Evolutionary conservation across 495 filamentous ascomycete genomes (phyloP), one percentile per base, ranked within the genome.

Genomic region (Lasiosphaeriaceae sp.): DNA sequence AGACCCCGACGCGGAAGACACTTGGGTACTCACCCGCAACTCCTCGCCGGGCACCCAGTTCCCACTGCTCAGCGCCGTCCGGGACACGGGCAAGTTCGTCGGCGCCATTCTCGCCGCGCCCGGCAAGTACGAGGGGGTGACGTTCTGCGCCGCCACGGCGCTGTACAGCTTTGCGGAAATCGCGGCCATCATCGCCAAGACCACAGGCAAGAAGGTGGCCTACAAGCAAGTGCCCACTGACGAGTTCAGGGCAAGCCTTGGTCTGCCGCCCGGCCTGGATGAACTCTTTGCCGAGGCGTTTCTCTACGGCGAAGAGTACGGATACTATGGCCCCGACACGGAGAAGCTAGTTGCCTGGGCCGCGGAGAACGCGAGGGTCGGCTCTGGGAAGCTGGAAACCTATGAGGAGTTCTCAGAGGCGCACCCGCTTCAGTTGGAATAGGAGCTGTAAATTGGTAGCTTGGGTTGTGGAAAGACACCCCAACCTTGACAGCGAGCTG

Each of bases 31-130:
- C 22, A 20, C 68, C 14, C 62, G 64, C 23, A 59, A 55, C 47
- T 54, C 55, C 29, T 71, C 69, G 3, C 34, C 63, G 16, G 50
- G 70, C 14, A 68, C 69, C 3, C 37, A 54, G 37, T 37, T 77
- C 1, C 79, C 82, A 2, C 45, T 76, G 22, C 71, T 84, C 51
- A 74, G 81, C 57, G 72, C 71, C 7, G 66, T 56, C 5, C 69
- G 62, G 9, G 79, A 83, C 59, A 72, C 71, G 2, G 82, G 80
- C 0, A 82, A 81, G 56, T 83, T 74, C 57, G 68, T 82, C 16
- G 77, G 73, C 9, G 74, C 81, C 14, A 78, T 81, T 12, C 66
- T 85, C 1, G 73, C 73, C 9, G 67, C 78, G n/a, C 77, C 75
- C 1, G 75, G 77, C 3, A 75, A 77, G 60, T 85, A 75, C 59